Percentiles rank a stretch among this genome's conserved stretches.
Evolutionary conservation across 345 rosid species (phyloP).

Genomic region (Euphorbia lathyris): DNA sequence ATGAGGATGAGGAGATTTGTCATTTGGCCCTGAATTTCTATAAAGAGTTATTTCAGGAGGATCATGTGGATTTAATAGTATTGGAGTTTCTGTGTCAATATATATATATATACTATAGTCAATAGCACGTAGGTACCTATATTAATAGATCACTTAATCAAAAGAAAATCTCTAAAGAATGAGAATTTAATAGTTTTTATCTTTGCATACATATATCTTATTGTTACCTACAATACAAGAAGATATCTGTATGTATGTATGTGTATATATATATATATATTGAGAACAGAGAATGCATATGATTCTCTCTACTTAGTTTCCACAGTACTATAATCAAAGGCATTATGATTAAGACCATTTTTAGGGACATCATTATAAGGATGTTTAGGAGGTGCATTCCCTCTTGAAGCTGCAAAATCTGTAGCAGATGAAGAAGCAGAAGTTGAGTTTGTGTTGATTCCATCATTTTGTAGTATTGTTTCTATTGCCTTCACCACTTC

Average conservation of each 20-base stretch:
- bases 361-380: conserved; percentile 49
- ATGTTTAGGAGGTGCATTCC: conserved; percentile 32
- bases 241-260: neutral
- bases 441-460: conserved; percentile 64
- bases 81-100: no score
- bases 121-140: no score
- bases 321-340: conserved; percentile 68
- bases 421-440: conserved; percentile 83
- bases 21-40: no score
- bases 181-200: neutral
- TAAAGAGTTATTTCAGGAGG: no score
- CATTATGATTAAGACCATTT: conserved; percentile 30
- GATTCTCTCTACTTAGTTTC: conserved; percentile 53
- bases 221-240: neutral
- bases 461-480: conserved; percentile 64
- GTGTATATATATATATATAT: neutral
- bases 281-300: neutral
- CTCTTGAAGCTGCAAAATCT: conserved; percentile 56
- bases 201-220: conserved; percentile 2
- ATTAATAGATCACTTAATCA: no score
- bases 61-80: no score
- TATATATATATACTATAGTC: no score
- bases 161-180: neutral
- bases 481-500: conserved; percentile 78
- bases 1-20: no score